Evolutionary conservation across 2,329 filamentous ascomycete species (phyloP).

Genomic region (Xylaria sp.): DNA sequence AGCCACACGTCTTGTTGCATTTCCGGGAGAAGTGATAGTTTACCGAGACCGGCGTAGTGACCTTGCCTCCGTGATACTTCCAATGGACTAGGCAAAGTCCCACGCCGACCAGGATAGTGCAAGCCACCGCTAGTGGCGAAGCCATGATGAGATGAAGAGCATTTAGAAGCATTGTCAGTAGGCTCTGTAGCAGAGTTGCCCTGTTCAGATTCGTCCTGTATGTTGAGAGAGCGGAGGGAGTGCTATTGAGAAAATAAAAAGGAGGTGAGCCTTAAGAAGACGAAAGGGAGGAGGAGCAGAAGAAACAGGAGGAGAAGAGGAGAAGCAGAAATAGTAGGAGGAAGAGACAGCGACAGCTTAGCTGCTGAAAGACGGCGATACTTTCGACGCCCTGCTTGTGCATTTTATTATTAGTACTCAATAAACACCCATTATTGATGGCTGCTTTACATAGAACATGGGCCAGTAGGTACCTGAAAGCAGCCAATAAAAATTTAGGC

Average conservation of each 20-base stretch:
- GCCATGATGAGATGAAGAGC: slow-evolving; percentile 17
- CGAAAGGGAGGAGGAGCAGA: no score
- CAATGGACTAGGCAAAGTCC: slow-evolving; percentile 12
- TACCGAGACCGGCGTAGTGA: slow-evolving; percentile 52
- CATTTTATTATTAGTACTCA: not conserved
- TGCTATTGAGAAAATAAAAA: no score
- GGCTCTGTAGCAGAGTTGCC: no score
- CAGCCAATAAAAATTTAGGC: not conserved
- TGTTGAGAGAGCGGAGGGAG: no score
- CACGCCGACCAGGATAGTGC: slow-evolving; percentile 8
- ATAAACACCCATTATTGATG: not conserved
- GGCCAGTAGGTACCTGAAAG: not conserved
- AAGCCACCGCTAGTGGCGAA: not conserved
- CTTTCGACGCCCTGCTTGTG: not conserved
- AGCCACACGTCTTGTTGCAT: slow-evolving; percentile 62
- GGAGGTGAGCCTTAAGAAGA: no score
- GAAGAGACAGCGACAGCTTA: not conserved
- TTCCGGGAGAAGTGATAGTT: slow-evolving; percentile 61
- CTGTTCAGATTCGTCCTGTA: no score
- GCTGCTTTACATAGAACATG: no score
- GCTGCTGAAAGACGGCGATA: not conserved
- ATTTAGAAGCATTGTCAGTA: slow-evolving; percentile 30
- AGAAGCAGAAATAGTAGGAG: no score
- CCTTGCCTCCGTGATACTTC: slow-evolving; percentile 10
- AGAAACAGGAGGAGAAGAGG: no score